Conservation (phyloP, 1,139 yeast species). For the Pichia sp. region DNA sequence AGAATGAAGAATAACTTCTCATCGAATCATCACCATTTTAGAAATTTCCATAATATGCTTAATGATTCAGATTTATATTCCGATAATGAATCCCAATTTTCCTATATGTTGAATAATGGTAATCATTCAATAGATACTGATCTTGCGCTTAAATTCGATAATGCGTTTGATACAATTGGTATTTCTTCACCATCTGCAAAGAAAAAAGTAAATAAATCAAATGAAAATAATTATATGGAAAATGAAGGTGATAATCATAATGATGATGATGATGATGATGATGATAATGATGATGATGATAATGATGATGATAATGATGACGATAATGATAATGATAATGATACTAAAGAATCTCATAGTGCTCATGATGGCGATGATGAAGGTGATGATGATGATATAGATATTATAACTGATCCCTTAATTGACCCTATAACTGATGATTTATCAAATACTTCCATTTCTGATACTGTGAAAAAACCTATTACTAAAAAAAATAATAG, state of each 20-base stretch:
- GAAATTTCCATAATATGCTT: conserved; percentile 2
- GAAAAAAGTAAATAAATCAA: conserved; percentile 1
- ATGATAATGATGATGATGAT: background rate
- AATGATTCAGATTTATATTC: background rate
- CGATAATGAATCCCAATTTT: background rate
- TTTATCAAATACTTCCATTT: background rate
- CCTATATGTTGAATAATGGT: background rate
- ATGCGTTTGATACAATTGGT: conserved; percentile 23
- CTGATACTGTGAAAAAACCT: background rate
- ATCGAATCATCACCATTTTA: background rate
- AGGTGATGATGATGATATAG: conserved; percentile 5
- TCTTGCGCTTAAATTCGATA: conserved; percentile 7
- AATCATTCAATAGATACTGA: conserved; percentile 9
- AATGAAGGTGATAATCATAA: background rate
- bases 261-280: background rate
- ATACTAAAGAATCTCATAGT: conserved; percentile 1
- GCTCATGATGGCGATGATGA: background rate
- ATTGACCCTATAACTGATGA: conserved; percentile 7
- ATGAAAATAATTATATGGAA: background rate
- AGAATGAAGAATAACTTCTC: background rate
- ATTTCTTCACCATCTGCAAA: conserved; percentile 17
- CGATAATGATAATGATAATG: background rate
- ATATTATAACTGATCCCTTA: background rate
- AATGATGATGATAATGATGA: background rate
- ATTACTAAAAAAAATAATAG: background rate